A percentile compares a stretch with the other conserved stretches of the same genome.
phyloP scores from a whole-genome alignment of 2,329 filamentous ascomycete species.

The Triangularia verruculosa region DNA sequence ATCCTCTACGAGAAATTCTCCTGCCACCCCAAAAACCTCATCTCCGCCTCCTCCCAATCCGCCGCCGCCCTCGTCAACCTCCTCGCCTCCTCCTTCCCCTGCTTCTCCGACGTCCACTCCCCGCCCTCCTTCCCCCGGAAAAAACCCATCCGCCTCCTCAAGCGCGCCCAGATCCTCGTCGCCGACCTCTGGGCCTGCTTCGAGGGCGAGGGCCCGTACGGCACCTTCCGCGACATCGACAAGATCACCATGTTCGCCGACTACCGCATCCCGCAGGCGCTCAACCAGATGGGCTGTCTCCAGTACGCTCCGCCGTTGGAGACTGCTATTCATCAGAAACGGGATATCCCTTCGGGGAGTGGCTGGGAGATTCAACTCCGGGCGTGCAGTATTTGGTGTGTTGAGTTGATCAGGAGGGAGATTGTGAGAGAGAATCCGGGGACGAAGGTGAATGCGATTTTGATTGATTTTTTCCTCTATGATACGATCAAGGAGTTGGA shows the following conservation, averaged over 20 bases:
- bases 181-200: constrained; percentile 98
- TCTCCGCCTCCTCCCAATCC: constrained; percentile 71
- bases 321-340: constrained; percentile 61
- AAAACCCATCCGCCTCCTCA: constrained; percentile 74
- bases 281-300: constrained; percentile 78
- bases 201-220: constrained; percentile 69
- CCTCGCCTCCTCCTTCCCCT: constrained; percentile 75
- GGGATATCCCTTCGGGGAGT: constrained; percentile 67
- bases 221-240: constrained; percentile 84
- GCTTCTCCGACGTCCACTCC: constrained; percentile 76
- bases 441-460: constrained; percentile 73
- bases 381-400: constrained; percentile 92
- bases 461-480: constrained; percentile 97
- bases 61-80: constrained; percentile 84
- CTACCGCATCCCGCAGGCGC: constrained; percentile 92
- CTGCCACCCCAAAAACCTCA: constrained; percentile 69
- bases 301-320: constrained; percentile 80
- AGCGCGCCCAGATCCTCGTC: constrained; percentile 92
- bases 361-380: constrained; percentile 84
- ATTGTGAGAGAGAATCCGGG: constrained; percentile 73
- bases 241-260: constrained; percentile 99
- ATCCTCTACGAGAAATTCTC: constrained; percentile 79
- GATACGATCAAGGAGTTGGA: constrained; percentile 90
- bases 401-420: constrained; percentile 81
- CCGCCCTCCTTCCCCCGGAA: constrained; percentile 56